Evolutionary conservation across 495 filamentous ascomycete genomes (phyloP), one percentile per base, ranked within the genome.

Genomic region (Lichenothelia convexa): DNA sequence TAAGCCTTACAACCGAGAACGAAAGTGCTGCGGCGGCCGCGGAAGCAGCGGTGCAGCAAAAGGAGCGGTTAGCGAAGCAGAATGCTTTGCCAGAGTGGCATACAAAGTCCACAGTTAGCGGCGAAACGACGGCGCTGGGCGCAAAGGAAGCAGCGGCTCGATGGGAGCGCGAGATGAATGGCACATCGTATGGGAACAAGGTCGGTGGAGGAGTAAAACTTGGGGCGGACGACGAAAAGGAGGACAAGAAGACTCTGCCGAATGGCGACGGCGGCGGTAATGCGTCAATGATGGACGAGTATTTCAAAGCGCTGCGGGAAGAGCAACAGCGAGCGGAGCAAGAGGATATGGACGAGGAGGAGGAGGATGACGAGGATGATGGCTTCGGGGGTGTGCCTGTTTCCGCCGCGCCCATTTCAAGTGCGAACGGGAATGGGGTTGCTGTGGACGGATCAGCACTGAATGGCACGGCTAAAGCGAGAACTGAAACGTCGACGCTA

Each of bases 41-140:
- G 42, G 66, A 74, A 39, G 70, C 70, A 3, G 80, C 78, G 30
- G 81, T 81, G 46, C 68, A 68, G 31, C 67, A 75, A 36, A 84
- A 80, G 46, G 81, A 80, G 36, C 68, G 70, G 33, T 53, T 87
- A 41, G 76, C 79, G 32, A 65, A 70, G 44, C 80, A 92, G 55
- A 99, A 99, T 42, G 73, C 71, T 3, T 60, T 99, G 24, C 89
- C 89, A 0, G 64, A 74, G 8, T 94, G 91, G 84, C 85, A 93
- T 49, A 80, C 78, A 2, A 73, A 81, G 32, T 84, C 75, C 31
- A 93, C 87, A 1, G 80, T 99, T 29, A 58, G 63, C 4, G 58
- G 60, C 51, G 41, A 30, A 21, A 33, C 34, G 13, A 46, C 44
- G 19, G 36, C 40, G 3, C 41, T 40, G 3, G 46, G 44, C 12